Evolutionary conservation across 2,329 filamentous ascomycete species (phyloP).

Genomic region (Fusarium brevicatenulatum): DNA sequence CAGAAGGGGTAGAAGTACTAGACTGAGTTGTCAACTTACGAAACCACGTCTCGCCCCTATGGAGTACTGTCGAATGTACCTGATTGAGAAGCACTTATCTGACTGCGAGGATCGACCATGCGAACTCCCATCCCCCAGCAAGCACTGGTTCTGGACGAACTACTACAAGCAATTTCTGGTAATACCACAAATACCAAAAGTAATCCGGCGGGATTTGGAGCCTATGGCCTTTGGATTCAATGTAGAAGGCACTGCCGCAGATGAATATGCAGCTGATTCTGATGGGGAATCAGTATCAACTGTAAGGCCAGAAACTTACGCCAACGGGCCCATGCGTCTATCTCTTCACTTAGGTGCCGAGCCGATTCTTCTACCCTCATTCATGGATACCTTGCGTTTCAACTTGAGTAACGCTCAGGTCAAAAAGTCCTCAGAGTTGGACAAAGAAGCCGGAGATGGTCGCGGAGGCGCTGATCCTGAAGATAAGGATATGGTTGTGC

Average conservation of each 20-base stretch:
- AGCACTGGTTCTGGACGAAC: slow-evolving; percentile 50
- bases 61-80: slow-evolving; percentile 52
- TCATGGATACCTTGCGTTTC: slow-evolving; percentile 35
- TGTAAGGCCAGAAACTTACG: slow-evolving; percentile 8
- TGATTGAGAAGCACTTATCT: slow-evolving; percentile 48
- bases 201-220: slow-evolving; percentile 36
- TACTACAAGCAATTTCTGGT: slow-evolving; percentile 51
- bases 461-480: background rate
- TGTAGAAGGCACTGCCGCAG: background rate
- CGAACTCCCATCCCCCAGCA: slow-evolving; percentile 45
- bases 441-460: background rate
- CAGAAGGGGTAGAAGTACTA: background rate
- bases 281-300: slow-evolving; percentile 39
- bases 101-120: slow-evolving; percentile 42
- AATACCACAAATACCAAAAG: slow-evolving; percentile 47
- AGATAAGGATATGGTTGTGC: background rate
- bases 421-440: background rate
- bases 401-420: background rate
- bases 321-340: slow-evolving; percentile 43
- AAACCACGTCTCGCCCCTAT: slow-evolving; percentile 52
- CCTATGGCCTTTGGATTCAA: background rate
- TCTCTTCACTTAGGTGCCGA: slow-evolving; percentile 47
- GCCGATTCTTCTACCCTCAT: slow-evolving; percentile 39
- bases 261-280: slow-evolving; percentile 8
- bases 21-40: slow-evolving; percentile 23